A percentile compares a stretch with the other conserved stretches of the same genome.
phyloP scores from a whole-genome alignment of 1,284 basidiomycete species.

The Exobasidium rhododendri region DNA sequence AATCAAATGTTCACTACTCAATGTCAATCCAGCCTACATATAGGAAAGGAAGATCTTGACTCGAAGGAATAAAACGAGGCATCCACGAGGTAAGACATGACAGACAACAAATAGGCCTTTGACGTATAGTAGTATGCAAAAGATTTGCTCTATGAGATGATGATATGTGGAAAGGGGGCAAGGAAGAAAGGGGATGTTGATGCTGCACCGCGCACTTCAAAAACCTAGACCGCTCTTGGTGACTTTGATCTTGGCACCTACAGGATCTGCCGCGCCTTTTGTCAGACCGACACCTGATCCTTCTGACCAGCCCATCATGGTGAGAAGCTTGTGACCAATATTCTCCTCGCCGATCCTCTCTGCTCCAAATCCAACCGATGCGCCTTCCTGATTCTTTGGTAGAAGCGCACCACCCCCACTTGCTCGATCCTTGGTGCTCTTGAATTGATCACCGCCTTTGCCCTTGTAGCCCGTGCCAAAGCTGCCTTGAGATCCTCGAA shows the following conservation, averaged over 20 bases:
- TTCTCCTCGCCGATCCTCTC: slow-evolving; percentile 51
- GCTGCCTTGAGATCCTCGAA: slow-evolving; percentile 27
- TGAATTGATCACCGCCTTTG: neutral
- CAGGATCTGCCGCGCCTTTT: slow-evolving; percentile 45
- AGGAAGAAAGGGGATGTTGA: too few species aligned
- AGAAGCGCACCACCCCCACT: slow-evolving; percentile 11
- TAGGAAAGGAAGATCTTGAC: too few species aligned
- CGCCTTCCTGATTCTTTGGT: slow-evolving; percentile 45
- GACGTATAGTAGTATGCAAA: too few species aligned
- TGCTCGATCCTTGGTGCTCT: slow-evolving; percentile 17
- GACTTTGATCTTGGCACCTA: slow-evolving; percentile 50
- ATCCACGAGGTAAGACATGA: too few species aligned
- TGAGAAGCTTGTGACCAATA: slow-evolving; percentile 49
- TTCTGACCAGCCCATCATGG: slow-evolving; percentile 51
- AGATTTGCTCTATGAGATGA: too few species aligned
- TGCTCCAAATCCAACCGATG: slow-evolving; percentile 48
- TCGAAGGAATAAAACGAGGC: too few species aligned
- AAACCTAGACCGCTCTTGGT: slow-evolving; percentile 46
- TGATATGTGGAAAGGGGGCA: neutral
- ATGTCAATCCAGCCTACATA: too few species aligned
- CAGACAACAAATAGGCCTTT: too few species aligned
- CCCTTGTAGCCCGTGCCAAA: slow-evolving; percentile 29
- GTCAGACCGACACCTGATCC: slow-evolving; percentile 45
- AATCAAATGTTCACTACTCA: neutral
- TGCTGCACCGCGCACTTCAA: too few species aligned